Evolutionary conservation across 139 green algal species (phyloP).

Genomic region (Chlamydomonas applanata): DNA sequence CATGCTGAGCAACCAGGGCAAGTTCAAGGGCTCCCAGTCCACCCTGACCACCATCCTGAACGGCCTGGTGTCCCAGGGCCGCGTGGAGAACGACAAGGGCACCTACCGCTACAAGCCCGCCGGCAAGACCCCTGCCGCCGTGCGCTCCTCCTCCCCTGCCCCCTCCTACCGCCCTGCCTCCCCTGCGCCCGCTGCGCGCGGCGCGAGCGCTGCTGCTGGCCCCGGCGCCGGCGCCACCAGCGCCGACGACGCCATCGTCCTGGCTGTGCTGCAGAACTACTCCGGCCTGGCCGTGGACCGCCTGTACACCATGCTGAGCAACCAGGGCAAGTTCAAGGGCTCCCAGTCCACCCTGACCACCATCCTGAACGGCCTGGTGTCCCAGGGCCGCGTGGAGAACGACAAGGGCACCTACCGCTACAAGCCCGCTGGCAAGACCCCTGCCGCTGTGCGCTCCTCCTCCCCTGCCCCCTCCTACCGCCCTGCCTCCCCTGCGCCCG

Average conservation of each 20-base stretch:
- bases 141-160: background rate
- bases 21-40: background rate
- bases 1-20: background rate
- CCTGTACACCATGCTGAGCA: conserved; percentile 3
- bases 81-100: conserved; percentile 9
- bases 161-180: background rate
- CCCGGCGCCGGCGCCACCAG: background rate
- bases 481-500: background rate
- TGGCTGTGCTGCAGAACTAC: conserved; percentile 9
- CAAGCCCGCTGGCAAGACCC: too few species aligned
- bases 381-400: conserved; percentile 4
- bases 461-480: background rate
- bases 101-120: conserved; percentile 1
- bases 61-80: background rate
- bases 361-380: background rate
- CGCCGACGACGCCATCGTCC: background rate
- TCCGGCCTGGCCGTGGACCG: conserved; percentile 7
- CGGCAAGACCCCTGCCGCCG: background rate
- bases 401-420: conserved; percentile 11
- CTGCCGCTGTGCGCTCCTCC: background rate
- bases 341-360: background rate
- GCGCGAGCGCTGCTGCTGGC: background rate
- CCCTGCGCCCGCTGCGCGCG: background rate
- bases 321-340: conserved; percentile 8
- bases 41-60: background rate